Evolutionary conservation across 768 basidiomycete species (phyloP).

Genomic region (Cystofilobasidium capitatum): DNA sequence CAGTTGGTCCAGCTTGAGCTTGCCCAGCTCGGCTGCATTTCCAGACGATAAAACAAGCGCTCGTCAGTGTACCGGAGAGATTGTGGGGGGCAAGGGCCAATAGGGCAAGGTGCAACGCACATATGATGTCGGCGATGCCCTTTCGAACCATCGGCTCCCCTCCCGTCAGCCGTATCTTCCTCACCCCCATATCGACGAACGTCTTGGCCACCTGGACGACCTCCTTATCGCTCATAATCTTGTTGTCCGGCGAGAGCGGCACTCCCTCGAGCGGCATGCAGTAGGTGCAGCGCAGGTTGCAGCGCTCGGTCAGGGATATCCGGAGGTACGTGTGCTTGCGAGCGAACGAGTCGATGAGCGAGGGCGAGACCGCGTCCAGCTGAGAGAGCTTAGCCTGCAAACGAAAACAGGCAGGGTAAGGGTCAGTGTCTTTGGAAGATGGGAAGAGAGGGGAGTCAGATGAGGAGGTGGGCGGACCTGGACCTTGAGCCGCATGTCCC

Average conservation of each 20-base stretch:
- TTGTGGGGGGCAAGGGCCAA: background rate
- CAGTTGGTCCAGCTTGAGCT: conserved; percentile 60
- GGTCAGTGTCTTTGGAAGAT: too few species aligned
- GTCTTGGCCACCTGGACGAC: conserved; percentile 60
- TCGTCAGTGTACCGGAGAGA: background rate
- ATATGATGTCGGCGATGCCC: conserved; percentile 58
- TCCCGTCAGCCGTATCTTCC: conserved; percentile 77
- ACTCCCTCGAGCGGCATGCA: conserved; percentile 81
- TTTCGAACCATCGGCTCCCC: conserved; percentile 80
- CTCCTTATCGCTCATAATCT: conserved; percentile 67
- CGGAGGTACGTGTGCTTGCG: conserved; percentile 76
- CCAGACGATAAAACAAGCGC: too few species aligned
- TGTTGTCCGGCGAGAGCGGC: conserved; percentile 57
- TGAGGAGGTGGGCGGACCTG: too few species aligned
- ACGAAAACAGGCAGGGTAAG: too few species aligned
- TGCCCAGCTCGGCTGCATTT: conserved; percentile 53
- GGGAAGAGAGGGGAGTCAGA: too few species aligned
- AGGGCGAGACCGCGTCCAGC: background rate
- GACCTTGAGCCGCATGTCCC: too few species aligned
- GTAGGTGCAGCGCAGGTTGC: conserved; percentile 84
- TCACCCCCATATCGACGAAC: conserved; percentile 72
- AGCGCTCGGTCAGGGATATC: conserved; percentile 74
- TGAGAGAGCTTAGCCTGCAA: background rate
- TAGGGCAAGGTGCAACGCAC: conserved; percentile 42
- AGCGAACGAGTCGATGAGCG: conserved; percentile 55